Evolutionary conservation across 192 early-diverging fungal genomes (phyloP), one percentile per base, ranked within the genome.

Genomic region (Entomortierella parvispora): DNA sequence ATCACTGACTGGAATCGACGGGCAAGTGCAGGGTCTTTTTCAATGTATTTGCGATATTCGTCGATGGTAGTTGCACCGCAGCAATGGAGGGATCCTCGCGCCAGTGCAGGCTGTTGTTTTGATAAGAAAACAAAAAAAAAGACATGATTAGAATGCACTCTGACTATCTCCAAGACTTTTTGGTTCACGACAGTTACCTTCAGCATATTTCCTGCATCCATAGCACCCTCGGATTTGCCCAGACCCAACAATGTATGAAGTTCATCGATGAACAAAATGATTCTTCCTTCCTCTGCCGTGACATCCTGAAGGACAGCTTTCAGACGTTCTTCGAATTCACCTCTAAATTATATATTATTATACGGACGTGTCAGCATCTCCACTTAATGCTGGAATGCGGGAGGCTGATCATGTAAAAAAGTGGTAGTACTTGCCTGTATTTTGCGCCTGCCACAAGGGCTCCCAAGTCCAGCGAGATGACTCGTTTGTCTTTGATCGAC

Each of bases 181-280:
- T 10, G 26, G 4, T 10, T 56, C 29, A 37, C 9, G 17, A 25
- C n/a, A 2, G 17, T 50, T 68, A 82, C 81, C 69, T 94, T 94
- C n/a, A 94, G 81, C 70, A 93, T 65, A 56, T 94, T 94, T 44
- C 86, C 88, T 18, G 90, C 91, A 59, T 94, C 93, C 86, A 94
- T 91, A 2, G 88, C 85, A 32, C 92, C 93, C 58, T 93, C 90
- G 2, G 88, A 83, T 56, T 89, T 91, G 34, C 93, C 93, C 34
- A 92, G 72, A 3, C 93, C 93, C 34, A 94, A 72, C 14, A 94
- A 68, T 43, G 84, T 89, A 57, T 94, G 93, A 25, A 94, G 81
- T 78, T 94, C 93, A 61, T 94, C 93, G 58, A 93, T 90, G 68
- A 94, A 94, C 33, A 94, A 54, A 58, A 94, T 91, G 26, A 91